phyloP scores from a whole-genome alignment of 306 rosid species.

The Fragaria iinumae region DNA sequence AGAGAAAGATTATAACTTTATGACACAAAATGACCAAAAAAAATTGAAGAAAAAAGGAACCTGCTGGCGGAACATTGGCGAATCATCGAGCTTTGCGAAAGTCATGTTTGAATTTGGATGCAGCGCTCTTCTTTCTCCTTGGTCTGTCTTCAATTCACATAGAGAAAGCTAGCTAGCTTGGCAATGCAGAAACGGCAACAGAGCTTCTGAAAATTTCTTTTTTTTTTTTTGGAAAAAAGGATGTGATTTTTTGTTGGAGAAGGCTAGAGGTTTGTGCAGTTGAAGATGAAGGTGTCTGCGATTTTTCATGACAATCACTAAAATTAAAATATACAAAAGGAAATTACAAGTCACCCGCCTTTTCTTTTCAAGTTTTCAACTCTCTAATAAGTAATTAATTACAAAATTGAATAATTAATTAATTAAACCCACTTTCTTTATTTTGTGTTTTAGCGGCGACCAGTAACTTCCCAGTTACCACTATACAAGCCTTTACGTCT shows the following conservation, averaged over 20 bases:
- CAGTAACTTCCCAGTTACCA: background rate
- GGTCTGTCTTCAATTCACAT: background rate
- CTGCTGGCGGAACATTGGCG: constrained; percentile 99
- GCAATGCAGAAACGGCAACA: background rate
- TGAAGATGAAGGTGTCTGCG: constrained; percentile 27
- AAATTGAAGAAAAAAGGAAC: constrained; percentile 32
- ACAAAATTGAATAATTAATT: background rate
- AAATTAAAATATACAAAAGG: background rate
- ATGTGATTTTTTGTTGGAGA: background rate
- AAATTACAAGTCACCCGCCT: constrained; percentile 12
- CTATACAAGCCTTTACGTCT: background rate
- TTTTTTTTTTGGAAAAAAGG: background rate
- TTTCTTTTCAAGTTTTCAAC: background rate
- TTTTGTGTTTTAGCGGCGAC: background rate
- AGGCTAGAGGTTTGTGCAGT: constrained; percentile 34
- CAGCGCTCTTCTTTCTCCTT: background rate
- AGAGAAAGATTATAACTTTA: background rate
- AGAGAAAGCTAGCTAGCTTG: background rate
- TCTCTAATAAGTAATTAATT: background rate
- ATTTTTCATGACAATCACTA: constrained; percentile 43
- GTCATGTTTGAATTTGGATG: constrained; percentile 46
- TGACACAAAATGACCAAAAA: background rate
- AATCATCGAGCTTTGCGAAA: constrained; percentile 92
- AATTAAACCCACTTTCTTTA: background rate
- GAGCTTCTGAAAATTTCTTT: background rate